A percentile compares a stretch with the other conserved stretches of the same genome.
Conservation (phyloP, 192 early-diverging fungal species). For the Linnemannia hyalina region DNA sequence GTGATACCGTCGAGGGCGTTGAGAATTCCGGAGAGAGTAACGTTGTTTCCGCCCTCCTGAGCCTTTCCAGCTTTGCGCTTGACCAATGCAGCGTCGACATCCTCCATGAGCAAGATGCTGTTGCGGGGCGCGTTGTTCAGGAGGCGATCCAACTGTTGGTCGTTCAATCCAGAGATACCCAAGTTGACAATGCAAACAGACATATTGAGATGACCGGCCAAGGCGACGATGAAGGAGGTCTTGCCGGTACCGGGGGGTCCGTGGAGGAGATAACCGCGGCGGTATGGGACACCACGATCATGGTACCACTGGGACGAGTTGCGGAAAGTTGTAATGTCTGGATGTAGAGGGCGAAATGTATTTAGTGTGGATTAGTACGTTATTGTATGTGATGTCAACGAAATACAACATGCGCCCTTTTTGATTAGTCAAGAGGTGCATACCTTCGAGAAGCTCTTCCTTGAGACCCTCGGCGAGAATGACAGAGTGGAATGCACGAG, state of each 20-base stretch:
- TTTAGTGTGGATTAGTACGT: background rate
- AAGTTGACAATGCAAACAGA: constrained; percentile 64
- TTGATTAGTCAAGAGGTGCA: background rate
- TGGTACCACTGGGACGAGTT: constrained; percentile 61
- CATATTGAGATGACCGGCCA: constrained; percentile 67
- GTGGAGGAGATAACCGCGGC: constrained; percentile 66
- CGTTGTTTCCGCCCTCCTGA: constrained; percentile 30
- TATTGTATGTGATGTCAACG: background rate
- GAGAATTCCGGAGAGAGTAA: constrained; percentile 62
- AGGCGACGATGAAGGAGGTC: constrained; percentile 64
- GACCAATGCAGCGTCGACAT: constrained; percentile 55
- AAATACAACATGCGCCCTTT: too few relatives aligned
- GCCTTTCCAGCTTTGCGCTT: constrained; percentile 46
- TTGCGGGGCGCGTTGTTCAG: constrained; percentile 59
- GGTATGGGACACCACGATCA: constrained; percentile 65
- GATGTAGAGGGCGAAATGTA: background rate
- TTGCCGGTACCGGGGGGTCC: constrained; percentile 70
- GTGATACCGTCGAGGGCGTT: constrained; percentile 67
- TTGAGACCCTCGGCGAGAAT: constrained; percentile 64
- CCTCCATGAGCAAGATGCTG: constrained; percentile 70
- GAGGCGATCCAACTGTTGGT: constrained; percentile 57
- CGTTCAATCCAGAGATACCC: constrained; percentile 57
- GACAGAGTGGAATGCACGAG: constrained; percentile 62
- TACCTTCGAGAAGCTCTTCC: constrained; percentile 57
- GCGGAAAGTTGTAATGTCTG: constrained; percentile 62